These are phyloP conservation scores for Aureobasidium mangrovei DNA, from an alignment of 2,329 filamentous ascomycete species.

Conservation along the genomic window DNA sequence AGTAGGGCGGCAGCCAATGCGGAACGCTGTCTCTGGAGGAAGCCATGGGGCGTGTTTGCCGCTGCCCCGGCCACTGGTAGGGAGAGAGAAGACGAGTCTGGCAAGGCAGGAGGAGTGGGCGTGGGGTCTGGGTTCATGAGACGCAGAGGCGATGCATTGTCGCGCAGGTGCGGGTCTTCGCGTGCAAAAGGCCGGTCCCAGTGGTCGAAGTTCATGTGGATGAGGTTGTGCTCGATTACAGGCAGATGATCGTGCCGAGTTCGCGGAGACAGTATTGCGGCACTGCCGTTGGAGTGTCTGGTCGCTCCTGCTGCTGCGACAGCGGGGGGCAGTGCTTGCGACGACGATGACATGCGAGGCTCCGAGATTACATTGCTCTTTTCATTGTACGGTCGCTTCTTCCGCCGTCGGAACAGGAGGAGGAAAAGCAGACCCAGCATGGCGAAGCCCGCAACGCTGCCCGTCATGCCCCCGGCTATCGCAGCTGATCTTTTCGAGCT, in stretches of 20 bases:
- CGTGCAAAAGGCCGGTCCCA: conserved; percentile 27
- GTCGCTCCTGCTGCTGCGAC: conserved; percentile 3
- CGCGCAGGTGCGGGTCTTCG: conserved; percentile 24
- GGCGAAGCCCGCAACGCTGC: conserved; percentile 12
- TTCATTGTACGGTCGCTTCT: conserved; percentile 3
- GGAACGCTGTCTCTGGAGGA: conserved; percentile 4
- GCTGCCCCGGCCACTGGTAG: conserved; percentile 13
- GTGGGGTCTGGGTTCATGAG: conserved; percentile 26
- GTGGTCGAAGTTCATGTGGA: conserved; percentile 26
- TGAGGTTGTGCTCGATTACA: conserved; percentile 26
- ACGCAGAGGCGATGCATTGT: conserved; percentile 17
- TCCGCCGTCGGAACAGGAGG: conserved; percentile 12
- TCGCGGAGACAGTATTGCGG: not conserved
- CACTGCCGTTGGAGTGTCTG: not conserved
- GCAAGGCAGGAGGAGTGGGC: not conserved
- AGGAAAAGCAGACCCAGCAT: conserved; percentile 11
- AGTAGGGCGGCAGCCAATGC: conserved; percentile 1
- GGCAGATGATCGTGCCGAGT: not conserved
- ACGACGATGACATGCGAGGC: conserved; percentile 4
- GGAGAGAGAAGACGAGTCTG: conserved; percentile 10
- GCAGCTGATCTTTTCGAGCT: not conserved
- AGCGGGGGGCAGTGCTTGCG: not conserved
- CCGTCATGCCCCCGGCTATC: conserved; percentile 15
- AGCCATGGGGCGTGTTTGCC: not conserved
- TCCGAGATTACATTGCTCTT: not conserved